Percentiles rank a stretch among this genome's conserved stretches.
Conservation (phyloP, 192 early-diverging fungal genomes). For the Rhizoclosmatium sp. region DNA sequence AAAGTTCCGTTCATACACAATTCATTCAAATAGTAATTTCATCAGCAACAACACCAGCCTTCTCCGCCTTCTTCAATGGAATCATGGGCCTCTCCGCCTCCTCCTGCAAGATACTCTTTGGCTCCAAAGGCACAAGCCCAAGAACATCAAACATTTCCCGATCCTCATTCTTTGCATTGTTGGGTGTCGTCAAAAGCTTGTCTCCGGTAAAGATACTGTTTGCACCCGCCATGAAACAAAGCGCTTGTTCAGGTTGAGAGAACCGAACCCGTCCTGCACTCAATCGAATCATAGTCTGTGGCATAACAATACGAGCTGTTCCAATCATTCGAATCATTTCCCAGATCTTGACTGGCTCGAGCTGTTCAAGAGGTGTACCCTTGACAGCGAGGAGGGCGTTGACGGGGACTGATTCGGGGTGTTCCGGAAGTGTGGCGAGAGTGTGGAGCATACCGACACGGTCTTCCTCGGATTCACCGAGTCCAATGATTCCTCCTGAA, state of each 20-base stretch:
- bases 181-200: slow-evolving; percentile 80
- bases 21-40: too few species aligned
- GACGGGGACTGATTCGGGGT: slow-evolving; percentile 83
- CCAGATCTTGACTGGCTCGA: slow-evolving; percentile 81
- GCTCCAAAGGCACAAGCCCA: slow-evolving; percentile 35
- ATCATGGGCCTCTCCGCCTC: not conserved
- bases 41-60: not conserved
- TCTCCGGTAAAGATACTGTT: slow-evolving; percentile 89
- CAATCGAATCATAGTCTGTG: slow-evolving; percentile 73
- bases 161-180: slow-evolving; percentile 76
- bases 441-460: slow-evolving; percentile 80
- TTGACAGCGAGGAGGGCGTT: slow-evolving; percentile 82
- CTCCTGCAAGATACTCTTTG: not conserved
- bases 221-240: slow-evolving; percentile 86
- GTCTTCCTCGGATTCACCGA: slow-evolving; percentile 76
- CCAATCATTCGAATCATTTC: slow-evolving; percentile 88
- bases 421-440: slow-evolving; percentile 70
- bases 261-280: slow-evolving; percentile 81
- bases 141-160: slow-evolving; percentile 77
- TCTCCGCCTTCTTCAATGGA: not conserved
- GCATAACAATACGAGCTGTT: slow-evolving; percentile 84
- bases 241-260: slow-evolving; percentile 69
- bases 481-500: slow-evolving; percentile 85
- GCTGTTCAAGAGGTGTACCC: slow-evolving; percentile 80
- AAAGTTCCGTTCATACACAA: too few species aligned